Evolutionary conservation across 352 stramenopile genomes (phyloP).

Genomic region (Phytopythium oedochilum): DNA sequence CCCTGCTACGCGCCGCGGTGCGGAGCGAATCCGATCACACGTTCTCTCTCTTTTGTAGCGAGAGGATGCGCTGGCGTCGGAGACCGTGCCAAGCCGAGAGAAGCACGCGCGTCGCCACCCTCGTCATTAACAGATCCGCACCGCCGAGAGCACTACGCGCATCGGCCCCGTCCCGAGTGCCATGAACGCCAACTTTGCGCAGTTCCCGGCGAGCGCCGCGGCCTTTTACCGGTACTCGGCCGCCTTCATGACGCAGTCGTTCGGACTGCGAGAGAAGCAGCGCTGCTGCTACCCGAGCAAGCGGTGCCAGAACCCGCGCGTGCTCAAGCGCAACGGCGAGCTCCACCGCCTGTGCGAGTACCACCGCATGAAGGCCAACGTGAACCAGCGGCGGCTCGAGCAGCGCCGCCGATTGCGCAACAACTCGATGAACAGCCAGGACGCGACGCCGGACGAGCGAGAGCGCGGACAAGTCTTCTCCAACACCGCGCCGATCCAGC

Average conservation of each 20-base stretch:
- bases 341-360: constrained; percentile 39
- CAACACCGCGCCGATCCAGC: constrained; percentile 1
- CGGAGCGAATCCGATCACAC: background rate
- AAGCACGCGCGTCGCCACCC: background rate
- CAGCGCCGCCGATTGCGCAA: constrained; percentile 20
- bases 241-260: constrained; percentile 8
- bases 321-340: constrained; percentile 37
- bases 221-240: constrained; percentile 5
- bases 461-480: constrained; percentile 2
- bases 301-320: constrained; percentile 28
- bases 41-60: background rate
- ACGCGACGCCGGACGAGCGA: background rate
- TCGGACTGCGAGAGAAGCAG: constrained; percentile 6
- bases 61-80: background rate
- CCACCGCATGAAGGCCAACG: constrained; percentile 39
- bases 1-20: background rate
- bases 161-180: background rate
- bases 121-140: constrained; percentile 6
- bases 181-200: constrained; percentile 13
- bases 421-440: constrained; percentile 3
- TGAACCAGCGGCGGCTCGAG: constrained; percentile 34
- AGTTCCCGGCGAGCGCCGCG: background rate
- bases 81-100: background rate
- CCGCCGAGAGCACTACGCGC: background rate
- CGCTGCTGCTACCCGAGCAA: constrained; percentile 36